Base-by-base conservation (phyloP, 2,329 filamentous ascomycete species). In the Arthrobotrys conoides region DNA sequence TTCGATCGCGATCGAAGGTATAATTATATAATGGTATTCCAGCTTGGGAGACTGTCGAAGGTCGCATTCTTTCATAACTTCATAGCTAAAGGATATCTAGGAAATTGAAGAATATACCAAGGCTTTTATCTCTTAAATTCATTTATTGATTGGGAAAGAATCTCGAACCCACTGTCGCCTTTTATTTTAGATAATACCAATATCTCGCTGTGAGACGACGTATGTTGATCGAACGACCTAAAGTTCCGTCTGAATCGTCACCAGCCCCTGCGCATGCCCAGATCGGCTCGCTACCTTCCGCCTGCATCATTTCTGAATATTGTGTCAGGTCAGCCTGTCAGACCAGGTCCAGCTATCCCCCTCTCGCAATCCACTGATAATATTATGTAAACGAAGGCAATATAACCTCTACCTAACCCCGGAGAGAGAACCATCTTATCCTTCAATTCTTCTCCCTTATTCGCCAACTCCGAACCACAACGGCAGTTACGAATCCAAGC, bases 241-340 rank as follows among this genome's bases (percentile, higher is more conserved):
- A 51, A 51, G 9, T 51, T 51, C 48, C 22, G 51, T 55, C 27
- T 24, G 27, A 59, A 36, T 30, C 20, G 22, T 59, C 53, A 38
- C 18, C 30, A 59, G 22, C 33, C 57, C 57, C 57, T 61, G 57
- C 24, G 20, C 12, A 44, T 61, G 57, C 24, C 36, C 12, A 44
- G 36, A 61, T 61, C 57, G 68, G 68, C 68, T 65, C 57, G 57
- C 68, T 61, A 51, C 6, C 41, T 41, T 30, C 48, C 57, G 44
- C 9, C 33, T 41, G 46, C 30, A 63, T 41, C 30, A 51, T 18
- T 55, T 38, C 18, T 41, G 44, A 18, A 55, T 66, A 3, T 3
- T 41, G 53, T 53, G 55, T 49, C 16, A 20, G n/a, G 44, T 46
- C 44, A 46, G 44, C 38, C 38, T 12, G 44, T 20, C 66, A 51